Percentiles rank a stretch among this genome's conserved stretches.
phyloP scores from a whole-genome alignment of 1,284 basidiomycete species.

The Omphalotus olearius region DNA sequence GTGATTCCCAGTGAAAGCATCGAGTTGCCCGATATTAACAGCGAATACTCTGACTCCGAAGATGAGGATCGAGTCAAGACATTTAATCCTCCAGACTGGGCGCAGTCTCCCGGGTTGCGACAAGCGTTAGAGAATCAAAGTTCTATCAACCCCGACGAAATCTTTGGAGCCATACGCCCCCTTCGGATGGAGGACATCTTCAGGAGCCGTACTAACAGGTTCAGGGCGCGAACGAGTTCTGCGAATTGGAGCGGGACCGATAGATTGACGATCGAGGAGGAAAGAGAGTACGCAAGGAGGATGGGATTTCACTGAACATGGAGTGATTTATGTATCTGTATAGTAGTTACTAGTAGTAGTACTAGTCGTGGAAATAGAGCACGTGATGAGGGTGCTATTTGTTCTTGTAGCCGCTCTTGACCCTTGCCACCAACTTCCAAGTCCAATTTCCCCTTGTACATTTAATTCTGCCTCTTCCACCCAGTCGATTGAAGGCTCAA shows the following conservation, averaged over 20 bases:
- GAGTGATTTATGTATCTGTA: slow-evolving; percentile 9
- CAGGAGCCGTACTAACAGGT: slow-evolving; percentile 66
- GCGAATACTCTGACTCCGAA: slow-evolving; percentile 94
- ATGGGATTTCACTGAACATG: slow-evolving; percentile 73
- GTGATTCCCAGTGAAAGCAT: slow-evolving; percentile 72
- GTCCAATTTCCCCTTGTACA: slow-evolving; percentile 4
- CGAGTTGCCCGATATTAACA: slow-evolving; percentile 89
- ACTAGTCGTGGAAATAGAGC: background rate
- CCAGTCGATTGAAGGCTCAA: slow-evolving; percentile 16
- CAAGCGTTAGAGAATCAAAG: slow-evolving; percentile 77
- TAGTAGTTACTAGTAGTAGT: background rate
- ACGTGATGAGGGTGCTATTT: slow-evolving; percentile 2
- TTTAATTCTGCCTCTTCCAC: slow-evolving; percentile 8
- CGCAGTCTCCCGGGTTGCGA: slow-evolving; percentile 82
- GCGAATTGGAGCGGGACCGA: slow-evolving; percentile 92
- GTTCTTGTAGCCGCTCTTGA: slow-evolving; percentile 9
- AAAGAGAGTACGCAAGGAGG: slow-evolving; percentile 78
- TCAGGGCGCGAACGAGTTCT: slow-evolving; percentile 85
- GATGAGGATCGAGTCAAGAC: slow-evolving; percentile 75
- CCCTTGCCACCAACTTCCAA: slow-evolving; percentile 3
- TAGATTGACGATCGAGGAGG: slow-evolving; percentile 77
- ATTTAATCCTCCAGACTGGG: slow-evolving; percentile 80
- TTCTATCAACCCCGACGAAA: slow-evolving; percentile 85
- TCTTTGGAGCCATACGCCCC: slow-evolving; percentile 84
- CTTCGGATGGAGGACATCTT: slow-evolving; percentile 87